These are phyloP conservation scores for Pleomassaria siparia DNA, from an alignment of 2,329 filamentous ascomycete species.

Conservation along the genomic window DNA sequence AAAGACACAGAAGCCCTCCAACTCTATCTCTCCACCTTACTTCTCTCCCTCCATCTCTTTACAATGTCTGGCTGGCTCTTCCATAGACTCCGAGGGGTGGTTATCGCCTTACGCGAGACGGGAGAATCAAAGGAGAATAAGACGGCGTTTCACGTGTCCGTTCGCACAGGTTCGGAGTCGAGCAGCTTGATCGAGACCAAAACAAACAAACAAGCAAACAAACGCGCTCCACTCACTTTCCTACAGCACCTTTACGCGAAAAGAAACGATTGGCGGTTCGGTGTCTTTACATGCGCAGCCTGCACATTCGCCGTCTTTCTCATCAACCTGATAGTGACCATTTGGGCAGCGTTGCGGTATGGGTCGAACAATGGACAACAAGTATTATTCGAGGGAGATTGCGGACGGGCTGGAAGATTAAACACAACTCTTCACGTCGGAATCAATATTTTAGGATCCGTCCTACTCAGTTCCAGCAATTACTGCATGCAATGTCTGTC, in stretches of 20 bases:
- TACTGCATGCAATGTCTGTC: constrained; percentile 11
- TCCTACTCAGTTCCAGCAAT: constrained; percentile 4
- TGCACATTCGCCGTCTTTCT: constrained; percentile 1
- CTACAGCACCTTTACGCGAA: not conserved
- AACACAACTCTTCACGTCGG: constrained; percentile 2
- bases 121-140: not conserved
- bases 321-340: constrained; percentile 3
- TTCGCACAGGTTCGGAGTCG: not conserved
- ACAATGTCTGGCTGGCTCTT: no score
- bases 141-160: not conserved
- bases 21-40: no score
- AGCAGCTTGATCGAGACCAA: not conserved
- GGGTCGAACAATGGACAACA: not conserved
- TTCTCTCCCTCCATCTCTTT: no score
- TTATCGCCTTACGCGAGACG: not conserved
- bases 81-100: not conserved
- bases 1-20: no score
- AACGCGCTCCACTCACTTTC: not conserved
- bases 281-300: not conserved
- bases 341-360: not conserved
- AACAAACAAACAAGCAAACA: no score
- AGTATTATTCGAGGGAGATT: constrained; percentile 1
- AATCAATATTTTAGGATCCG: constrained; percentile 1
- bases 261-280: constrained; percentile 1
- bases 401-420: not conserved